Percentiles rank a stretch among this genome's conserved stretches.
Evolutionary conservation across 441 rosid genomes (phyloP).

Genomic region (Gossypium schwendimanii): DNA sequence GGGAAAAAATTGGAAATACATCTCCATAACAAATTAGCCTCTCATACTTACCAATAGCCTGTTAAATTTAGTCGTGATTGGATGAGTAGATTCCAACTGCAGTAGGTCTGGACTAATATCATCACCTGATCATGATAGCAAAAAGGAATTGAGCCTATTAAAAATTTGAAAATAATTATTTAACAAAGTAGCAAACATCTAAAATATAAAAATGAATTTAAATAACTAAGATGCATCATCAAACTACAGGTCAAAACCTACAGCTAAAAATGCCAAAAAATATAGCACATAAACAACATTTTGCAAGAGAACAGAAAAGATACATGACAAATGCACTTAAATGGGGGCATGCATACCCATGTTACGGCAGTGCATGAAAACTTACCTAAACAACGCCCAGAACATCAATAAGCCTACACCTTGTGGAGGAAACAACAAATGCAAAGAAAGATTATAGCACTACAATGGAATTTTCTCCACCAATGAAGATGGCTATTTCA

Average conservation of each 20-base stretch:
- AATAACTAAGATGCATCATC: constrained; percentile 2
- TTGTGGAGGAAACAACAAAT: background rate
- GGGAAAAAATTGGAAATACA: background rate
- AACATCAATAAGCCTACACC: constrained; percentile 6
- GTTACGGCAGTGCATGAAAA: background rate
- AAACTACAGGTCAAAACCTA: background rate
- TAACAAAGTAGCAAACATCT: background rate
- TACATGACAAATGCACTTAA: background rate
- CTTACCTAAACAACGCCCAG: background rate
- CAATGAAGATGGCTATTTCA: background rate
- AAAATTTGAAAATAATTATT: constrained; percentile 5
- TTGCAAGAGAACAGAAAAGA: background rate
- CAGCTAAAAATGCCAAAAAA: background rate
- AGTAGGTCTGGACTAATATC: constrained; percentile 30
- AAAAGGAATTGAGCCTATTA: constrained; percentile 16
- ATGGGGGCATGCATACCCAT: background rate
- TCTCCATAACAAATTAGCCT: background rate
- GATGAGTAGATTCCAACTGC: constrained; percentile 44
- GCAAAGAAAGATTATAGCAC: background rate
- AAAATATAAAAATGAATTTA: background rate
- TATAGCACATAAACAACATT: constrained; percentile 5
- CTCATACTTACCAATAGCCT: constrained; percentile 66
- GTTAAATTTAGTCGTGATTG: constrained; percentile 48
- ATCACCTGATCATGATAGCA: constrained; percentile 32
- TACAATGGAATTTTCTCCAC: background rate